Percentiles rank a stretch among this genome's conserved stretches.
Evolutionary conservation across 2,329 filamentous ascomycete genomes (phyloP).

Genomic region (Hymenoscyphus repandus): DNA sequence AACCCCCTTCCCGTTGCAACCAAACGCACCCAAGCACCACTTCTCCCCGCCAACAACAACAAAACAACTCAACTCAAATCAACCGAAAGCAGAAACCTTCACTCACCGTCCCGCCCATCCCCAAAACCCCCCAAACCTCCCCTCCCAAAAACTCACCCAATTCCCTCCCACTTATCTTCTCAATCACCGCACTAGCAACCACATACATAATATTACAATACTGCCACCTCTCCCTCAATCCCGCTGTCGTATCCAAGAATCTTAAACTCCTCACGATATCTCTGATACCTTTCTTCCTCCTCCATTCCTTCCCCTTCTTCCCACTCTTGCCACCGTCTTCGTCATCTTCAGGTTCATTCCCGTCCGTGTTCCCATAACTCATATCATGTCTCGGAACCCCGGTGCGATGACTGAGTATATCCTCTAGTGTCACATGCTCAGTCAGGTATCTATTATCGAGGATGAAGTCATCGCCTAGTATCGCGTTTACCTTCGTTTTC

Average conservation of each 20-base stretch:
- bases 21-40: no score
- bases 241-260: slow-evolving; percentile 38
- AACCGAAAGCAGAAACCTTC: neutral
- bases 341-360: slow-evolving; percentile 7
- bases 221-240: slow-evolving; percentile 40
- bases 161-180: slow-evolving; percentile 35
- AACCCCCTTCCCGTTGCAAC: no score
- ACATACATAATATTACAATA: slow-evolving; percentile 49
- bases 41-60: no score
- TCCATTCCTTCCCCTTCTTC: no score
- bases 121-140: slow-evolving; percentile 41
- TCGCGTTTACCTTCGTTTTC: slow-evolving; percentile 40
- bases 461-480: slow-evolving; percentile 49
- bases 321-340: neutral
- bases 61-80: neutral
- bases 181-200: slow-evolving; percentile 41
- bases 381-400: slow-evolving; percentile 43
- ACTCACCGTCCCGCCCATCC: slow-evolving; percentile 39
- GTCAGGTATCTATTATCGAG: slow-evolving; percentile 42
- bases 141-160: slow-evolving; percentile 38
- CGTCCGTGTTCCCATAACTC: slow-evolving; percentile 30
- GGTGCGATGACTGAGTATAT: slow-evolving; percentile 47
- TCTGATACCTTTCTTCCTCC: slow-evolving; percentile 6
- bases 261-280: slow-evolving; percentile 39
- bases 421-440: slow-evolving; percentile 46